phyloP scores from a whole-genome alignment of 352 stramenopile species.

The Phytophthora syringae region DNA sequence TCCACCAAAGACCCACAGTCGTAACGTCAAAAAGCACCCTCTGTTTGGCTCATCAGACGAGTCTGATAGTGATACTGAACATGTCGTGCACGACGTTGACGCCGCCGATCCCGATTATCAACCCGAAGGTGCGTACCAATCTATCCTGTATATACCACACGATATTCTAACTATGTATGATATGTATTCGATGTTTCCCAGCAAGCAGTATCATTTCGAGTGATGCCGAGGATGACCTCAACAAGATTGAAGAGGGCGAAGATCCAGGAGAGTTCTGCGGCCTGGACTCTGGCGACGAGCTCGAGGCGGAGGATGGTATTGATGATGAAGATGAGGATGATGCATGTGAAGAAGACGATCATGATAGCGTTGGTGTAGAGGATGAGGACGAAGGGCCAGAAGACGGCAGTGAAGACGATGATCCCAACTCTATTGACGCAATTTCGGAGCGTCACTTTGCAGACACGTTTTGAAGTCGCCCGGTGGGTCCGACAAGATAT shows the following conservation, averaged over 20 bases:
- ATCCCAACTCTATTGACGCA: neutral
- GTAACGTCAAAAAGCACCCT: no score
- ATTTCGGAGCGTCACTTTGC: conserved; percentile 9
- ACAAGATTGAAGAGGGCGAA: neutral
- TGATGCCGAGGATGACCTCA: neutral
- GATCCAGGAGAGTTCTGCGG: neutral
- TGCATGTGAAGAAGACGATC: neutral
- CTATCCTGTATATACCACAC: no score
- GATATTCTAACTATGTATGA: no score
- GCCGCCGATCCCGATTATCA: no score
- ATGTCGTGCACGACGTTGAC: no score
- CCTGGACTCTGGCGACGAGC: neutral
- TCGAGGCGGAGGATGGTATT: neutral
- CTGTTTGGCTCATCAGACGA: no score
- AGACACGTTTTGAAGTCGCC: neutral
- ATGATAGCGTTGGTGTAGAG: neutral
- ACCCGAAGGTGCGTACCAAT: no score
- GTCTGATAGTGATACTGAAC: no score
- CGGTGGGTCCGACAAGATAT: neutral
- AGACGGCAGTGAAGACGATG: no score
- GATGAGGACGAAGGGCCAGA: neutral
- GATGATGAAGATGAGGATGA: neutral
- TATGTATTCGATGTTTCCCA: neutral
- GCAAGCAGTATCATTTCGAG: neutral
- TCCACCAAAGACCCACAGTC: no score